Conservation (phyloP, 805 yeast species). For the Clavispora vitiphila region DNA sequence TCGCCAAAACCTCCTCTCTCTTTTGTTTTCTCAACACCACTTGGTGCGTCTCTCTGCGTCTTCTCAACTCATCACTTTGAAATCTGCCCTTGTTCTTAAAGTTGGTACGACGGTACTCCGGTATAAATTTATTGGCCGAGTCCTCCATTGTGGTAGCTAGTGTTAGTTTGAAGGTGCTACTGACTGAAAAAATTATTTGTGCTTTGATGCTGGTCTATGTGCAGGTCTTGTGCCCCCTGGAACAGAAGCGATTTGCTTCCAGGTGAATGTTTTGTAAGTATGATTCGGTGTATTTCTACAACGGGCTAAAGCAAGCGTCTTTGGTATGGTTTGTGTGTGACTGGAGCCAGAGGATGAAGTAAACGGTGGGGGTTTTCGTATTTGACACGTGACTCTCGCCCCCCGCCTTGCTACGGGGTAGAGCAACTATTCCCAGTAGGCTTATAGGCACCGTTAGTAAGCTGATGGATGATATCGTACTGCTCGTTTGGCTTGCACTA, state of each 20-base stretch:
- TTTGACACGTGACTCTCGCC: too few relatives aligned
- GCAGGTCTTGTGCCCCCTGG: neutral
- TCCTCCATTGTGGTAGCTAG: conserved; percentile 54
- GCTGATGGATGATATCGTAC: too few relatives aligned
- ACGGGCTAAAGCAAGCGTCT: too few relatives aligned
- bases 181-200: conserved; percentile 1
- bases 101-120: conserved; percentile 95
- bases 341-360: too few relatives aligned
- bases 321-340: too few relatives aligned
- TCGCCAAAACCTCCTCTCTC: conserved; percentile 90
- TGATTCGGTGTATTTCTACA: too few relatives aligned
- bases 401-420: too few relatives aligned
- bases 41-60: conserved; percentile 96
- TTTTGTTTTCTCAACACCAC: conserved; percentile 94
- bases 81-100: conserved; percentile 93
- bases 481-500: too few relatives aligned
- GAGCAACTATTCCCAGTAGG: too few relatives aligned
- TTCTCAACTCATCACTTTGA: conserved; percentile 92
- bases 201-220: neutral
- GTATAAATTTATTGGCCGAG: conserved; percentile 78
- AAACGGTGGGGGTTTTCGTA: too few relatives aligned
- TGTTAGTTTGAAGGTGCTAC: neutral
- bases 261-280: too few relatives aligned
- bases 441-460: too few relatives aligned
- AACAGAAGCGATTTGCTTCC: neutral